These are phyloP conservation scores for Candida railenensis DNA, from an alignment of 805 yeast genomes.

Conservation along the genomic window DNA sequence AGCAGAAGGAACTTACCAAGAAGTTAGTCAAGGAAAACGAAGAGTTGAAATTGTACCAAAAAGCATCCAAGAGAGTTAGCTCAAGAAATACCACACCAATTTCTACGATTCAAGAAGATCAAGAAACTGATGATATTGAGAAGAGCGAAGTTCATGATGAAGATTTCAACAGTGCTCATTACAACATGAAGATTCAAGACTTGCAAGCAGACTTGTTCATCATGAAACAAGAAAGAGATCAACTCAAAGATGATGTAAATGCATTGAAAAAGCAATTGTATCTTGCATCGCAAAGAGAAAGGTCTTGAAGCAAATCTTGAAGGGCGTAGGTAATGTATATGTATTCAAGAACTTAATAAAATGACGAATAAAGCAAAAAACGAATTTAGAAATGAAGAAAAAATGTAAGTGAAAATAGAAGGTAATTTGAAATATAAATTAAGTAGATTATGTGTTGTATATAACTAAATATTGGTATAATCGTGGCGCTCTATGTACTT, in stretches of 20 bases:
- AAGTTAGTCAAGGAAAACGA: constrained; percentile 65
- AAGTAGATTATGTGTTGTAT: too few relatives aligned
- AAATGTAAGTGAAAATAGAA: not conserved
- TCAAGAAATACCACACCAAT: constrained; percentile 28
- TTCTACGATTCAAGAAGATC: constrained; percentile 9
- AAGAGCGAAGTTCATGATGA: constrained; percentile 18
- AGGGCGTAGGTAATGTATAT: not conserved
- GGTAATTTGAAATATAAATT: too few relatives aligned
- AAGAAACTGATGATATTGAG: constrained; percentile 12
- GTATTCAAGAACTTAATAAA: not conserved
- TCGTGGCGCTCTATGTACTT: not conserved
- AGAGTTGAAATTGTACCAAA: constrained; percentile 56
- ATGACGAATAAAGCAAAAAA: not conserved
- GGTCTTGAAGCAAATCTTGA: not conserved
- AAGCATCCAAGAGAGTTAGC: constrained; percentile 37
- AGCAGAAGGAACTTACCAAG: constrained; percentile 54
- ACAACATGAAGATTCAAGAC: constrained; percentile 74
- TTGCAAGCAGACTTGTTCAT: constrained; percentile 81
- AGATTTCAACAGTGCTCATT: constrained; percentile 50
- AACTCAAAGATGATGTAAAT: constrained; percentile 60
- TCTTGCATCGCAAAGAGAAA: constrained; percentile 14
- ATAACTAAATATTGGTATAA: not conserved
- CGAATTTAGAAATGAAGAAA: not conserved
- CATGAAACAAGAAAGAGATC: constrained; percentile 80
- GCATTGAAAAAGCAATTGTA: constrained; percentile 58